Conservation (phyloP, 2,329 filamentous ascomycete species). For the Curvularia eragrostidis region DNA sequence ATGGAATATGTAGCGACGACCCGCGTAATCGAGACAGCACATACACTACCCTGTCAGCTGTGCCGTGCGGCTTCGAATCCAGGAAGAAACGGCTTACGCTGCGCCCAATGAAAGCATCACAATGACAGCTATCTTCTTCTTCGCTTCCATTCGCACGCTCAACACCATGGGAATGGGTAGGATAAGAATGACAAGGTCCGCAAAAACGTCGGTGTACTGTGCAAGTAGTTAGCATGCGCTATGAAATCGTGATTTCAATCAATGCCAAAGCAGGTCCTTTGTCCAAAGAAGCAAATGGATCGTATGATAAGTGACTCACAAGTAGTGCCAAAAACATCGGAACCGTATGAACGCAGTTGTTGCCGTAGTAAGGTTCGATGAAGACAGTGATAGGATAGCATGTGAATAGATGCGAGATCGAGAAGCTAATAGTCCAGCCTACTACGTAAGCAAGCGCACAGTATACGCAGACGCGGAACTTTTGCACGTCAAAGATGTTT, state of each 20-base stretch:
- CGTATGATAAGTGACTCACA: constrained; percentile 12
- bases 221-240: constrained; percentile 2
- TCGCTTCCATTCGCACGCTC: constrained; percentile 25
- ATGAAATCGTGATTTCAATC: neutral
- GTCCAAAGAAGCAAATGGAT: neutral
- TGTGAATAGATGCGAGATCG: constrained; percentile 34
- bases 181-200: constrained; percentile 31
- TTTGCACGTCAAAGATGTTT: constrained; percentile 35
- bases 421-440: constrained; percentile 35
- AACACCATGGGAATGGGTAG: constrained; percentile 38
- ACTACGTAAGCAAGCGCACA: constrained; percentile 29
- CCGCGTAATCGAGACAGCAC: constrained; percentile 31
- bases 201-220: constrained; percentile 30
- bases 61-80: neutral
- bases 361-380: constrained; percentile 36
- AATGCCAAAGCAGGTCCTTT: neutral
- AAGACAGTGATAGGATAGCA: constrained; percentile 39
- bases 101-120: constrained; percentile 32
- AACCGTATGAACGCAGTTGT: constrained; percentile 32
- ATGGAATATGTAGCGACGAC: constrained; percentile 30
- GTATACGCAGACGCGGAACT: constrained; percentile 30
- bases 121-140: constrained; percentile 31
- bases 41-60: constrained; percentile 25
- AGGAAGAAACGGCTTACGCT: constrained; percentile 17
- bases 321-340: constrained; percentile 33